These are phyloP conservation scores for Colletotrichum tropicale DNA, from an alignment of 2,329 filamentous ascomycete species.

Conservation along the genomic window DNA sequence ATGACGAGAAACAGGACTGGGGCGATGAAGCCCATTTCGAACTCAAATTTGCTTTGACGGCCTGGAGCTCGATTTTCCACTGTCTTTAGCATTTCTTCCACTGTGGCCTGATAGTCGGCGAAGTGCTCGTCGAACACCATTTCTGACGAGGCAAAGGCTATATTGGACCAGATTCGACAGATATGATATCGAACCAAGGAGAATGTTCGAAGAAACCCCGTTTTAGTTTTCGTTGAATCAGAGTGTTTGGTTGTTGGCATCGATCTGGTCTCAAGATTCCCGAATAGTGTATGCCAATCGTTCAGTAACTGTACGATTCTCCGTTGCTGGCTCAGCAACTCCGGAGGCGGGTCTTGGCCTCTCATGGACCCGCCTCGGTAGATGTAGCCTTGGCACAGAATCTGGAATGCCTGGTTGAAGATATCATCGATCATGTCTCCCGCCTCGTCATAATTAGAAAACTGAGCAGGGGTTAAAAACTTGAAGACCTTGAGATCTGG, in stretches of 20 bases:
- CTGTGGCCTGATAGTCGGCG: slow-evolving; percentile 37
- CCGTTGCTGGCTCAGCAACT: slow-evolving; percentile 4
- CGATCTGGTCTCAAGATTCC: not conserved
- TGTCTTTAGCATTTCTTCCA: slow-evolving; percentile 30
- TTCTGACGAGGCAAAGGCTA: slow-evolving; percentile 25
- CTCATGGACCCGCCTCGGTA: slow-evolving; percentile 26
- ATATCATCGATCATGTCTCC: slow-evolving; percentile 33
- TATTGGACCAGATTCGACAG: not conserved
- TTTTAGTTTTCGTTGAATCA: not conserved
- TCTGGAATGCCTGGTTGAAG: slow-evolving; percentile 28
- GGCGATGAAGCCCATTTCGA: slow-evolving; percentile 10
- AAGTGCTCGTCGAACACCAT: slow-evolving; percentile 37
- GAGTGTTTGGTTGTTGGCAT: not conserved
- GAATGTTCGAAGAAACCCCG: not conserved
- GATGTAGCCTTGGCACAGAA: slow-evolving; percentile 31
- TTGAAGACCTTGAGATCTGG: slow-evolving; percentile 20
- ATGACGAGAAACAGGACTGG: not conserved
- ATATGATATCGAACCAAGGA: not conserved
- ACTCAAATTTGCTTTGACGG: not conserved
- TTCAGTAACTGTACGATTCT: not conserved
- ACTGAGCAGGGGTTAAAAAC: not conserved
- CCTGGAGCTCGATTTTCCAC: not conserved
- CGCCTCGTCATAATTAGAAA: slow-evolving; percentile 26
- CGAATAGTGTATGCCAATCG: slow-evolving; percentile 26
- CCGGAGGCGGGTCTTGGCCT: slow-evolving; percentile 1